Evolutionary conservation across 2,329 filamentous ascomycete species (phyloP).

Genomic region (Tolypocladium endophyticum): DNA sequence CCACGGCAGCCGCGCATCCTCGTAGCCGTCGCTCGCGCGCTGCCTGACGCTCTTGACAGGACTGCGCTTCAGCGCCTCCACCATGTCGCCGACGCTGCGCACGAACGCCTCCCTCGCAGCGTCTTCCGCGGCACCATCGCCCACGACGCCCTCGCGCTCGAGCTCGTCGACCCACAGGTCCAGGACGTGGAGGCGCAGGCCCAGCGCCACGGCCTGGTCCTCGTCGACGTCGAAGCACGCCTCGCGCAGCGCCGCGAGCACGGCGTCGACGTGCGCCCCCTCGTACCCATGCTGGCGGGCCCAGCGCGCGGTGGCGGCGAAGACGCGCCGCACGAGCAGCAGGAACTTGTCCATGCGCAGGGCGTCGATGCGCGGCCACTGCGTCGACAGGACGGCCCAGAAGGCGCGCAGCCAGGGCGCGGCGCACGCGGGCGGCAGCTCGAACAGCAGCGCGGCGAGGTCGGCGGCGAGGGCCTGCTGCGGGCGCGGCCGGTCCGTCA

Average conservation of each 20-base stretch:
- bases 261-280: conserved; percentile 14
- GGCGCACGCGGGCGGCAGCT: conserved; percentile 38
- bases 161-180: conserved; percentile 91
- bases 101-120: conserved; percentile 35
- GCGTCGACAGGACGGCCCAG: conserved; percentile 58
- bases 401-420: conserved; percentile 50
- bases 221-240: conserved; percentile 24
- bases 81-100: conserved; percentile 39
- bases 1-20: conserved; percentile 63
- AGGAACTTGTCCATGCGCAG: conserved; percentile 89
- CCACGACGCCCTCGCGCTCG: conserved; percentile 54
- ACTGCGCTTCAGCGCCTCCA: conserved; percentile 46
- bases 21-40: conserved; percentile 58
- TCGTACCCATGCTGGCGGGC: conserved; percentile 23
- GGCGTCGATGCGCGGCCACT: conserved; percentile 67
- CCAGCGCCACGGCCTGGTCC: conserved; percentile 59
- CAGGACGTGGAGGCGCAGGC: conserved; percentile 73
- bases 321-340: conserved; percentile 67
- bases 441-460: conserved; percentile 56
- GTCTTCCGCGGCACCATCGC: conserved; percentile 16
- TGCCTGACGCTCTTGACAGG: conserved; percentile 62
- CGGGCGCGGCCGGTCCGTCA: conserved; percentile 79
- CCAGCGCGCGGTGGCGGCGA: conserved; percentile 57
- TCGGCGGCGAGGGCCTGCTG: conserved; percentile 76
- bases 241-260: conserved; percentile 16